Percentiles rank a stretch among this genome's conserved stretches.
These are phyloP conservation scores for Termitomyces heimii DNA, from an alignment of 768 basidiomycete species.

Conservation along the genomic window DNA sequence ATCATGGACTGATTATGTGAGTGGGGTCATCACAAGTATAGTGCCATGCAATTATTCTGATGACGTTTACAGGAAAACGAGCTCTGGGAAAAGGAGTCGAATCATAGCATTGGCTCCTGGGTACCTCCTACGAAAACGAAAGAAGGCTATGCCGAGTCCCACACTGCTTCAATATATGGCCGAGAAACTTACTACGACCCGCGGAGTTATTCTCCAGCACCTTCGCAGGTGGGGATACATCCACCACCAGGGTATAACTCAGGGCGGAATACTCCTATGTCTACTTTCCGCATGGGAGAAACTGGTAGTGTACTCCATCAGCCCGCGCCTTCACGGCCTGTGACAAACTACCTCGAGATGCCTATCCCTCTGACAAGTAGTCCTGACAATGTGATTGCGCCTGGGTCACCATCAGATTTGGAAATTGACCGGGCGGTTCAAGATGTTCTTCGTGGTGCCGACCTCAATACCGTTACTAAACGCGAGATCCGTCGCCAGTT, in stretches of 20 bases:
- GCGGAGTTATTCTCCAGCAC: constrained; percentile 65
- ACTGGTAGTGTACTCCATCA: constrained; percentile 39
- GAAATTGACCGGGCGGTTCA: constrained; percentile 76
- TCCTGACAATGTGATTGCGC: constrained; percentile 45
- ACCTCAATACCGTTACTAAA: constrained; percentile 90
- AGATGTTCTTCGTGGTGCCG: constrained; percentile 67
- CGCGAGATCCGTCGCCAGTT: constrained; percentile 81
- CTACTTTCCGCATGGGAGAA: constrained; percentile 28
- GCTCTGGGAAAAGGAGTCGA: constrained; percentile 96
- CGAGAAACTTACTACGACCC: constrained; percentile 86
- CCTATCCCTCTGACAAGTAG: constrained; percentile 50
- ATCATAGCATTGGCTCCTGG: constrained; percentile 93
- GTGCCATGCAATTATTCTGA: not conserved
- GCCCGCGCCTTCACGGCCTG: constrained; percentile 62
- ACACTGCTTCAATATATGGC: constrained; percentile 77
- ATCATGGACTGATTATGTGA: constrained; percentile 93
- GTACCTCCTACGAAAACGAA: constrained; percentile 69
- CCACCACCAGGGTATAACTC: constrained; percentile 72
- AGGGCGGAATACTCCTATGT: constrained; percentile 69
- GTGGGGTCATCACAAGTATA: constrained; percentile 13
- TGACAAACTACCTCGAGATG: constrained; percentile 74
- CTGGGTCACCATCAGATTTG: constrained; percentile 51
- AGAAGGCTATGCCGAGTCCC: constrained; percentile 73
- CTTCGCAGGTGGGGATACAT: constrained; percentile 56
- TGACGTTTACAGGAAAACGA: constrained; percentile 68